Base-by-base conservation (phyloP, 345 rosid species). In the Heritiera littoralis region DNA sequence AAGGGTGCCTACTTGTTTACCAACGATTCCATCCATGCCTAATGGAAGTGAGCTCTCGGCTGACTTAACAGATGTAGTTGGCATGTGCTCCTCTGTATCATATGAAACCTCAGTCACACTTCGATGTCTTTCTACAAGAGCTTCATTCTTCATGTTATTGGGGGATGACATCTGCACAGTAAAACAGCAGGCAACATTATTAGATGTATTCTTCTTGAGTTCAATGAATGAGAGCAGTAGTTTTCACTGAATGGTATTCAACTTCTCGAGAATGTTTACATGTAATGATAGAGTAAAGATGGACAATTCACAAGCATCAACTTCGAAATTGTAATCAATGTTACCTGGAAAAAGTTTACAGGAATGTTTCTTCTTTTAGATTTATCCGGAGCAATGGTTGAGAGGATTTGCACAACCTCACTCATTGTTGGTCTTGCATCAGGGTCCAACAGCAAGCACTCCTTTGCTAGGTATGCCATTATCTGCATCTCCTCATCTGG, bases 341-440 rank as follows among this genome's bases (percentile, higher is more conserved):
- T 77, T 82, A 92, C 98, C 95, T 85, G 93, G 81, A 82, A 89
- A 77, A 93, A 89, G 81, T 82, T 90, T 15, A 81, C 85, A n/a
- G 95, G 94, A 65, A 92, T 82, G 60, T 78, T 88, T 84, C 91
- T 89, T 85, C 92, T 88, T 61, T 90, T 88, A 12, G 92, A 88
- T 79, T 89, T 89, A 18, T 92, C 92, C 1, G 95, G 95, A 80
- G 88, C 84, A 20, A 96, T 90, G n/a, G 97, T 91, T 43, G 97
- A 92, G 79, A 96, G 97, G 85, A 94, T 96, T 81, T 96, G 98
- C 80, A 92, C 99, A 84, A 94, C 94, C 83, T 96, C 99, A 72
- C 92, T 87, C 99, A 96, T 96, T 79, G 95, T 91, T 72, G 99
- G 99, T 41, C 98, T 88, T 76, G 91, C 86, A 74, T 96, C 98